Conservation (phyloP, 768 basidiomycete species). For the Hygrophoropsis aurantiaca region DNA sequence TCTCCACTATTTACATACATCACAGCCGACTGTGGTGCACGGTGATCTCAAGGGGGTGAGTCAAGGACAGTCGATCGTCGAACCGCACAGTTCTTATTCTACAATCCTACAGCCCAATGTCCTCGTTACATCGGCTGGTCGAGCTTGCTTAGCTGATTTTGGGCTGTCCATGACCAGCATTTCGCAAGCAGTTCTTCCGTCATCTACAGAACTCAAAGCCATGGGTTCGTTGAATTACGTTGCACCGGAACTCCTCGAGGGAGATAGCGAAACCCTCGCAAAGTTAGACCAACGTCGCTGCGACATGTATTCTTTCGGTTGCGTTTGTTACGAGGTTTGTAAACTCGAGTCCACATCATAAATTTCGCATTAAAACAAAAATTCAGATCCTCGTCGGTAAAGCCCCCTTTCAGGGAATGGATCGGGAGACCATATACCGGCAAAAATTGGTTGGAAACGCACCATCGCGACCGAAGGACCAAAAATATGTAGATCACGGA, state of each 20-base stretch:
- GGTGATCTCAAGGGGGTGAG: slow-evolving; percentile 31
- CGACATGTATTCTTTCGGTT: slow-evolving; percentile 43
- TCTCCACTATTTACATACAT: slow-evolving; percentile 42
- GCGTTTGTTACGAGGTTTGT: slow-evolving; percentile 40
- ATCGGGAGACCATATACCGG: accelerated
- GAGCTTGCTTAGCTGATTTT: slow-evolving; percentile 52
- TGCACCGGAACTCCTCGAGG: slow-evolving; percentile 24
- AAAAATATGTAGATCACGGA: background rate
- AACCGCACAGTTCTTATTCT: background rate
- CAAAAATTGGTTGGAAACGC: background rate
- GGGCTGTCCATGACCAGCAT: slow-evolving; percentile 33
- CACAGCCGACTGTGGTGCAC: slow-evolving; percentile 34
- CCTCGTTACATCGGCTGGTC: slow-evolving; percentile 38
- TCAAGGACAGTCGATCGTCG: background rate
- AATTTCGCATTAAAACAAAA: background rate
- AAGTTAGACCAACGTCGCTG: slow-evolving; percentile 25
- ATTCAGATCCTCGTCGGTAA: slow-evolving; percentile 6
- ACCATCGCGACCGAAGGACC: background rate
- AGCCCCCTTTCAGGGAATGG: background rate
- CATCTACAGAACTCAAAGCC: slow-evolving; percentile 6
- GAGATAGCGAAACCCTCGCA: slow-evolving; percentile 3
- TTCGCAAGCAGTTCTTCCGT: slow-evolving; percentile 10
- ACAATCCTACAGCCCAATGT: slow-evolving; percentile 42
- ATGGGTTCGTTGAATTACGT: slow-evolving; percentile 19
- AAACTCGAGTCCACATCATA: background rate